Evolutionary conservation across 306 rosid species (phyloP), one percentile per base, ranked within the genome.

Genomic region (Carpinus fangiana): DNA sequence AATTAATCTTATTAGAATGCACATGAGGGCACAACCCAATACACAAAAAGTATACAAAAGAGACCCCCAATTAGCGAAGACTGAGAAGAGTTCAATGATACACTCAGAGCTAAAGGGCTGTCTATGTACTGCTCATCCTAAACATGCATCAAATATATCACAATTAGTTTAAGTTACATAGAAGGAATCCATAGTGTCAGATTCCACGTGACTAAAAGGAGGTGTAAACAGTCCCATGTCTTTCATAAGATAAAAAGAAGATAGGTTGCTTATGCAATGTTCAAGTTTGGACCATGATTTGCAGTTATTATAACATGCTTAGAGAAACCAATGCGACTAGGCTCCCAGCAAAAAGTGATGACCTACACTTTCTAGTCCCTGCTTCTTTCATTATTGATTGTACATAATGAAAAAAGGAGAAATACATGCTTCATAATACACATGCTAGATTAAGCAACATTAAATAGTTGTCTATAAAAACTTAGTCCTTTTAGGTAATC

Each of bases 361-460:
- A 78, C 56, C 46, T 56, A 62, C 66, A 62, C 62, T 78, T 62
- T 70, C 56, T 31, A 17, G 57, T 74, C 61, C 48, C 36, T 43
- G 47, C 79, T 83, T 79, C 75, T 54, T 56, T 56, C 70, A 73
- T 78, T 57, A 62, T 52, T 62, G 70, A 52, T 9, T 36, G 48
- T 12, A 34, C 6, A 79, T 26, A 52, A 77, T 64, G 13, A 72
- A 52, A 72, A 52, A 78, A 43, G 83, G 64, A 86, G 80, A 31
- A 51, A n/a, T 38, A 12, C 43, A 62, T n/a, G 41, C 64, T 48
- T 59, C 77, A 13, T 1, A 57, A 68, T 16, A 31, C 28, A 21
- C 20, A 54, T 38, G 48, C 11, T 8, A 31, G 46, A 76, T 54
- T 52, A 60, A 75, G 70, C 66, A 74, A 60, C 6, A 82, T n/a